Conservation (phyloP, 176 grass and related monocot genomes). For the Ensete ventricosum region DNA sequence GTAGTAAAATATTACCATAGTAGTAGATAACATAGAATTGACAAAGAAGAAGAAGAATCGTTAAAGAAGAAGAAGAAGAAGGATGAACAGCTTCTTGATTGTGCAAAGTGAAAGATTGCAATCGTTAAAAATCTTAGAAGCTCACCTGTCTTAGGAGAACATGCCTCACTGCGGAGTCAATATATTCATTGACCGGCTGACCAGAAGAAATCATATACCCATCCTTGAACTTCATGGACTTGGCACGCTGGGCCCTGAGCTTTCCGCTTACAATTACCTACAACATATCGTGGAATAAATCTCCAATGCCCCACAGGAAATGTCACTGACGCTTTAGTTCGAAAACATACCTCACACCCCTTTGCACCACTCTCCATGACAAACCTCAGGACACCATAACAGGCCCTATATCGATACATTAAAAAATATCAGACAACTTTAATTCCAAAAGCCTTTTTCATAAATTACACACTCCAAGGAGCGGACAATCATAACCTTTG, state of each 20-base stretch:
- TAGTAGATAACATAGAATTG: no score
- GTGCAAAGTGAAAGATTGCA: no score
- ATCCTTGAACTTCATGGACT: constrained; percentile 6
- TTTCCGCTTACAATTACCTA: constrained; percentile 7
- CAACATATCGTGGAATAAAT: neutral
- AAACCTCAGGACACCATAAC: constrained; percentile 4
- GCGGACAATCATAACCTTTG: no score
- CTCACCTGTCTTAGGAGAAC: constrained; percentile 6
- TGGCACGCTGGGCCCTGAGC: constrained; percentile 2
- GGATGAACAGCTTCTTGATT: neutral
- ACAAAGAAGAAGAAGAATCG: no score
- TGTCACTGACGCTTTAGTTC: no score
- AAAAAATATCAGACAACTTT: neutral
- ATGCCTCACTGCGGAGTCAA: constrained; percentile 7
- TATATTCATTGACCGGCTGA: constrained; percentile 5
- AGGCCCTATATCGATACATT: neutral
- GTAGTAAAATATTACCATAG: no score
- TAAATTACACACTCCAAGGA: neutral
- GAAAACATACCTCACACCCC: constrained; percentile 2
- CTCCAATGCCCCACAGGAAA: neutral
- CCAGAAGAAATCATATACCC: constrained; percentile 5
- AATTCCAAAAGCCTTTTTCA: neutral
- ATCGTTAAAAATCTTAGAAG: neutral
- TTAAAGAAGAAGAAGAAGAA: no score
- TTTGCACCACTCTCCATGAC: constrained; percentile 12